Evolutionary conservation across 257 asterid species (phyloP), one percentile per base, ranked within the genome.

Genomic region (Solanum sejunctum): DNA sequence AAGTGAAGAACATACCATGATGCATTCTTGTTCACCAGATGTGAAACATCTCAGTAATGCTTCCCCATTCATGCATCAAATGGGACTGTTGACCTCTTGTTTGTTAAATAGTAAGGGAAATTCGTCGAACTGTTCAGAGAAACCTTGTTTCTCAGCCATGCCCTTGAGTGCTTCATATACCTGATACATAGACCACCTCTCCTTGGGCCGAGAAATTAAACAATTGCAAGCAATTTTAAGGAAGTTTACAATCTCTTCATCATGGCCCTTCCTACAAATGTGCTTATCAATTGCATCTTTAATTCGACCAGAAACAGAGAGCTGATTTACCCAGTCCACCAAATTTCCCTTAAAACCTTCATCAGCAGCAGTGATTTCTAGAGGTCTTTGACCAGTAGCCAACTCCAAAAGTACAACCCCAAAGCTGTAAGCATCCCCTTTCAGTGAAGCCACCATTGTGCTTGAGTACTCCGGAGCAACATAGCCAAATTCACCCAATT

Each of bases 311-410:
- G 94, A 83, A 61, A 85, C 81, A 51, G 89, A 85, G 20, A 92
- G 91, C 81, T 87, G 95, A 85, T 81, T 93, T 55, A 93, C 97
- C 99, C 99, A 95, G 61, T 95, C 96, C 87, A 92, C 97, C 83
- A 95, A 83, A 91, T 86, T 94, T 26, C 95, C 98, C 88, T 92
- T 95, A 52, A 86, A 89, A 4, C 84, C 87, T 85, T 92, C 97
- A 18, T 91, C 98, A 26, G 64, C 88, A 7, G 71, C 23, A 45
- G 89, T 83, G 72, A 91, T 93, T 63, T 93, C 94, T 9, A 94
- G 93, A 67, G 99, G 96, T 84, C 91, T 95, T 55, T 92, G 89
- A 49, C 97, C 98, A 2, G 98, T 93, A 6, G 91, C 98, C 84
- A 93, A 73, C 85, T 93, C 97, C 56, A 93, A 89, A 88, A 93